phyloP scores from a whole-genome alignment of 129 eudicot genomes.

The Helianthus annuus region DNA sequence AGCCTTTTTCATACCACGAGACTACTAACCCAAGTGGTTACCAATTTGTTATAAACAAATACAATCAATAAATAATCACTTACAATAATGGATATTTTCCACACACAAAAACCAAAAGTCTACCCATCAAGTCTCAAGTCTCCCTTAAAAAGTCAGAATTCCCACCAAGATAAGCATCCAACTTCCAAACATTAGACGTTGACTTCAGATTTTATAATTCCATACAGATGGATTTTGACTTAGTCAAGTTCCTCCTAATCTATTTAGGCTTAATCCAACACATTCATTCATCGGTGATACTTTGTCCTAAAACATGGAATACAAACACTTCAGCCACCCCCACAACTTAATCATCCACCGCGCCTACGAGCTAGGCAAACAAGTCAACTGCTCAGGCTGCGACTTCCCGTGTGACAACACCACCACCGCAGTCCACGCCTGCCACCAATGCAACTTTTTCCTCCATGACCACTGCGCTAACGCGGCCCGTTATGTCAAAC shows the following conservation, averaged over 20 bases:
- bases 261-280: not conserved
- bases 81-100: not conserved
- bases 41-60: too few species aligned
- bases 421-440: conserved; percentile 48
- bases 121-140: not conserved
- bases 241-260: conserved; percentile 10
- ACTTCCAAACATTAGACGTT: conserved; percentile 9
- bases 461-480: conserved; percentile 73
- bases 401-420: conserved; percentile 31
- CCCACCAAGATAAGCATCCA: not conserved
- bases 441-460: conserved; percentile 63
- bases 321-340: conserved; percentile 80
- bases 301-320: conserved; percentile 44
- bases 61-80: too few species aligned
- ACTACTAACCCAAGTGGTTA: too few species aligned
- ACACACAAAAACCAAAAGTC: not conserved
- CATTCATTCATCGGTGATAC: not conserved
- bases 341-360: conserved; percentile 55
- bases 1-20: too few species aligned
- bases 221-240: conserved; percentile 21
- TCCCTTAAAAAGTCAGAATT: not conserved
- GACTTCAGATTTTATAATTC: conserved; percentile 18
- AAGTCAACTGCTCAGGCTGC: conserved; percentile 63
- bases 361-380: conserved; percentile 42
- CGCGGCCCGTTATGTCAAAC: conserved; percentile 56